Evolutionary conservation across 208 protist species (phyloP).

Genomic region (Trypanosomatidae sp.): DNA sequence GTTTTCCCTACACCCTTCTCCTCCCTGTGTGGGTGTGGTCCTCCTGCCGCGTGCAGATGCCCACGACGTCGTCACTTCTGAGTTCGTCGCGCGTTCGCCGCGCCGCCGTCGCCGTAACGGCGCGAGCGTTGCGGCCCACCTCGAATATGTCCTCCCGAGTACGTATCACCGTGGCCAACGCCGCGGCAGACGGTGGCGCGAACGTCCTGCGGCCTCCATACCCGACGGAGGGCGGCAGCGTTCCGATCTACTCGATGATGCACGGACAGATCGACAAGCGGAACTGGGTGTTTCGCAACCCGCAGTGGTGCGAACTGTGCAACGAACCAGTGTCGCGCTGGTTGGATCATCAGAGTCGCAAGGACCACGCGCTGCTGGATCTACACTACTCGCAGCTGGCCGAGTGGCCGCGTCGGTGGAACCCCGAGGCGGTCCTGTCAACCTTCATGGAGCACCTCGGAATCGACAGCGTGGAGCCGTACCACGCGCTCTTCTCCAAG

Average conservation of each 20-base stretch:
- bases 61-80: background rate
- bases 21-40: background rate
- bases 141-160: background rate
- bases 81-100: background rate
- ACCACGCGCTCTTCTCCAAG: conserved; percentile 49
- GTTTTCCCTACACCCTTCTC: background rate
- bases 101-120: conserved; percentile 1
- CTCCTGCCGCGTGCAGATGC: background rate
- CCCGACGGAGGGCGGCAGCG: conserved; percentile 76
- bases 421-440: conserved; percentile 60
- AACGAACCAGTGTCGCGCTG: conserved; percentile 85
- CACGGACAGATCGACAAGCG: conserved; percentile 84
- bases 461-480: conserved; percentile 42
- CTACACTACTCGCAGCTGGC: conserved; percentile 85
- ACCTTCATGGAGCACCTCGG: conserved; percentile 59
- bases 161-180: conserved; percentile 8
- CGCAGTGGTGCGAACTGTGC: conserved; percentile 91
- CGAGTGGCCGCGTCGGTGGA: conserved; percentile 80
- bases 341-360: conserved; percentile 87
- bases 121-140: background rate
- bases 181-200: background rate
- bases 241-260: conserved; percentile 86
- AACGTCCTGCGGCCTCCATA: conserved; percentile 51
- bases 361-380: conserved; percentile 90
- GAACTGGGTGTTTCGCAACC: conserved; percentile 82